These are phyloP conservation scores for Aspergillus sclerotioniger DNA, from an alignment of 495 filamentous ascomycete species.

Conservation along the genomic window DNA sequence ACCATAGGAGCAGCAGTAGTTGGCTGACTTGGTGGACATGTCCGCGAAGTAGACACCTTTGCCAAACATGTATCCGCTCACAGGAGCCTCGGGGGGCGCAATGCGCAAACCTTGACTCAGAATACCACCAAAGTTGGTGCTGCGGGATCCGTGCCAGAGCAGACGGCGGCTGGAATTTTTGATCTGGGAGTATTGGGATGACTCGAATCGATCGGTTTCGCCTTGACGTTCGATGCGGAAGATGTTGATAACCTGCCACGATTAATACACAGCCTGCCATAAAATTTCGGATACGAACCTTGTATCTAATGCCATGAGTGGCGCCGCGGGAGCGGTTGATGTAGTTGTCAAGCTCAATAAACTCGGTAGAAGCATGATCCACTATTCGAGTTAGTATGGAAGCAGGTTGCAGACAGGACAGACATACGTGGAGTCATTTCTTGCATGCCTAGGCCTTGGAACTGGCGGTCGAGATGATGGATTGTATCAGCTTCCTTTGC, in stretches of 20 bases:
- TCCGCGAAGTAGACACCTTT: conserved; percentile 92
- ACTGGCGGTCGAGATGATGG: conserved; percentile 68
- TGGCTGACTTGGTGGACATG: conserved; percentile 73
- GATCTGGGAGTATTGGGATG: conserved; percentile 46
- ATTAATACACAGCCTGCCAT: conserved; percentile 11
- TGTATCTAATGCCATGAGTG: conserved; percentile 58
- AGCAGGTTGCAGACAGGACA: not conserved
- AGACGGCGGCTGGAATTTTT: conserved; percentile 61
- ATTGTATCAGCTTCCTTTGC: conserved; percentile 49
- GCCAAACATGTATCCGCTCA: conserved; percentile 77
- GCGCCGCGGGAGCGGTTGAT: conserved; percentile 59
- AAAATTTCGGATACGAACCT: conserved; percentile 13
- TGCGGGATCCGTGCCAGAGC: conserved; percentile 77
- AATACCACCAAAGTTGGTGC: conserved; percentile 80
- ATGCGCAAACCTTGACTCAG: conserved; percentile 83
- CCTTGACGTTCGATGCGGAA: conserved; percentile 80
- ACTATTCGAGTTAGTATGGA: conserved; percentile 35
- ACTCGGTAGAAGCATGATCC: conserved; percentile 58
- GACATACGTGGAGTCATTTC: conserved; percentile 66
- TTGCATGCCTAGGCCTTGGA: conserved; percentile 63
- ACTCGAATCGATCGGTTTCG: conserved; percentile 65
- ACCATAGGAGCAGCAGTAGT: conserved; percentile 64
- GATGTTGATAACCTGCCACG: conserved; percentile 60
- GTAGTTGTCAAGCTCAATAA: conserved; percentile 60
- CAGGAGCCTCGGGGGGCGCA: conserved; percentile 79